Evolutionary conservation across 257 asterid species (phyloP), one percentile per base, ranked within the genome.

Genomic region (Asclepias syriaca): DNA sequence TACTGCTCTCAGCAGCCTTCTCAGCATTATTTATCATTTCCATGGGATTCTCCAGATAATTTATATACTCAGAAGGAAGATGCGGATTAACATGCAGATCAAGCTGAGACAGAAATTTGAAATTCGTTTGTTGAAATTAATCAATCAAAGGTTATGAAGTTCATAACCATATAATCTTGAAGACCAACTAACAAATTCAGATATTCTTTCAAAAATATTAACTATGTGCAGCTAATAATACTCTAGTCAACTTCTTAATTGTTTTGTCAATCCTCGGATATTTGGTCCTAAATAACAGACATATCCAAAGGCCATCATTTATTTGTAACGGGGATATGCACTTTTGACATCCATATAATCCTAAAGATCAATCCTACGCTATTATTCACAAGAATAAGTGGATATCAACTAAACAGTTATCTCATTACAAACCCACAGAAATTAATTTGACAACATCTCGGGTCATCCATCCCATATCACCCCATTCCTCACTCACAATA

Each of bases 31-130:
- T 85, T 22, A 93, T 82, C 58, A 81, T 84, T 80, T 89, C 91
- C 87, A 93, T 70, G 77, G 98, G 98, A 83, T 93, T 93, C 75
- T 93, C 98, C 83, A 93, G 80, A 85, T 93, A 78, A 80, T 93
- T 89, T 65, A 93, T 85, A 87, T 93, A 93, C 79, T 89, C 98
- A 16, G 98, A 91, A 66, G 98, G 96, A 54, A 93, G 96, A 84
- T 85, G 97, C 49, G 89, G 96, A 79, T 85, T 89, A 80, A 93
- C 79, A 80, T 93, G 84, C 79, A 92, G 75, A 74, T 90, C 95
- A 70, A 92, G 85, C 97, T 92, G 92, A 67, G 75, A 69, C 8
- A 76, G 66, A 73, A 57, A 64, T 67, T 71, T 49, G 39, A 48
- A 66, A 74, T 43, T 16, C 66, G n/a, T 10, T 12, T 34, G 29